Conservation (phyloP, 176 grass and related monocot species). For the Canna indica region DNA sequence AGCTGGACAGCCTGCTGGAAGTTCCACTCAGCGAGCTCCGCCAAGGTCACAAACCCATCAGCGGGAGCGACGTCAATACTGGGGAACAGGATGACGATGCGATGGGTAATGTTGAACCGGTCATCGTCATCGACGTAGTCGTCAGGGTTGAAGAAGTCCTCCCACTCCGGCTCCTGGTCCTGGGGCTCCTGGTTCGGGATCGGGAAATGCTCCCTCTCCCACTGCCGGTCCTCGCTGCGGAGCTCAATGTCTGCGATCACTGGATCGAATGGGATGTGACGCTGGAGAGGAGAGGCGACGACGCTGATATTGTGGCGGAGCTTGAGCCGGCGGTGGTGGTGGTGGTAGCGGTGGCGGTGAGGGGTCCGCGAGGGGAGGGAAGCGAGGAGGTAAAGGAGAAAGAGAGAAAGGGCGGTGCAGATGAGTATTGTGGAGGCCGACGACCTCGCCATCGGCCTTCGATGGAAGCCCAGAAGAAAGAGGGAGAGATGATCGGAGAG, state of each 20-base stretch:
- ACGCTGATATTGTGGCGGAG: constrained; percentile 27
- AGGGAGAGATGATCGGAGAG: no score
- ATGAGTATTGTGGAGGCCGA: constrained; percentile 29
- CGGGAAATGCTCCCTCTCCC: constrained; percentile 66
- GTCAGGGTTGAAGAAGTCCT: constrained; percentile 37
- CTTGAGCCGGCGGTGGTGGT: constrained; percentile 61
- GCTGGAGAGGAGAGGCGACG: constrained; percentile 5
- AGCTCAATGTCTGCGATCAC: constrained; percentile 59
- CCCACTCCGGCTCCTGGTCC: constrained; percentile 16
- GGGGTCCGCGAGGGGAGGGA: constrained; percentile 27
- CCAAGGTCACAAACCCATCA: constrained; percentile 51
- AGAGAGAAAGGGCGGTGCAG: constrained; percentile 29
- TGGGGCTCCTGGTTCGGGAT: constrained; percentile 23
- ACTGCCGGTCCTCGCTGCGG: constrained; percentile 63
- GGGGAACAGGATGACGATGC: constrained; percentile 60
- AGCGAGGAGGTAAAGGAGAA: constrained; percentile 43
- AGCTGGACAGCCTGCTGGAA: constrained; percentile 42
- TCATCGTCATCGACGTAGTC: constrained; percentile 67
- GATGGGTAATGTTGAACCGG: constrained; percentile 76
- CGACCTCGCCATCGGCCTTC: constrained; percentile 21
- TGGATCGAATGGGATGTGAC: constrained; percentile 50
- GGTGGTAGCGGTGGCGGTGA: constrained; percentile 18
- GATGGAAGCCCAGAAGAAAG: neutral
- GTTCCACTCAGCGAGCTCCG: constrained; percentile 77
- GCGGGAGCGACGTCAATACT: constrained; percentile 48